Conservation (phyloP, 495 filamentous ascomycete species). For the Halenospora varia region DNA sequence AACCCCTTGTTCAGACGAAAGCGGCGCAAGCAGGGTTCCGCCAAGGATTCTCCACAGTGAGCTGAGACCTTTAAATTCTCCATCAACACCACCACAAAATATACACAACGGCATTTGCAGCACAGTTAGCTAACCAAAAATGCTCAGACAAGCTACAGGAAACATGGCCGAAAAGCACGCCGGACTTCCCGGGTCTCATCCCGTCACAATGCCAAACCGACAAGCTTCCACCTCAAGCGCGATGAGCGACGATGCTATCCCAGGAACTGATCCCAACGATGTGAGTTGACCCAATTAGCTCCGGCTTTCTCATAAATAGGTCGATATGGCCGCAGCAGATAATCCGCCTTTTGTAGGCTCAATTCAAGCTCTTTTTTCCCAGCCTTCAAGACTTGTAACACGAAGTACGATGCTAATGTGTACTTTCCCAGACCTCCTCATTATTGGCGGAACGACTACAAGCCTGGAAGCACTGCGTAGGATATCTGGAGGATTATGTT, state of each 20-base stretch:
- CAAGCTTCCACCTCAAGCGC: conserved; percentile 49
- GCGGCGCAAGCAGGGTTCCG: not conserved
- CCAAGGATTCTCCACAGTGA: not conserved
- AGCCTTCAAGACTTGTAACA: no score
- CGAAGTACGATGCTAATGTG: conserved; percentile 4
- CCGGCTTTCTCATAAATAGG: conserved; percentile 5
- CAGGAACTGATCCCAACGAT: conserved; percentile 74
- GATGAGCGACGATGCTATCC: conserved; percentile 58
- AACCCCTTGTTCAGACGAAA: not conserved
- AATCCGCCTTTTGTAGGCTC: no score
- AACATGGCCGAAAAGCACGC: conserved; percentile 20
- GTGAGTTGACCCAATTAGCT: conserved; percentile 42
- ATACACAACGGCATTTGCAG: not conserved
- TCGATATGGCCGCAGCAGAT: no score
- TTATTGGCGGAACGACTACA: conserved; percentile 80
- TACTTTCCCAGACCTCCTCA: conserved; percentile 55
- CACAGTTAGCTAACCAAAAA: conserved; percentile 3
- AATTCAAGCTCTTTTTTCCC: no score
- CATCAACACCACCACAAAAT: not conserved
- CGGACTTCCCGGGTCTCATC: conserved; percentile 16
- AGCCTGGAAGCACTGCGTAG: conserved; percentile 94
- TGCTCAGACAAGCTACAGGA: conserved; percentile 14
- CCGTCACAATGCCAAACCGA: conserved; percentile 46
- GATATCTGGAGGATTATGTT: conserved; percentile 87
- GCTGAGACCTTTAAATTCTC: not conserved